A percentile compares a stretch with the other conserved stretches of the same genome.
Conservation (phyloP, 225 moss, liverwort and hornwort genomes). For the Marchantia polymorpha region DNA sequence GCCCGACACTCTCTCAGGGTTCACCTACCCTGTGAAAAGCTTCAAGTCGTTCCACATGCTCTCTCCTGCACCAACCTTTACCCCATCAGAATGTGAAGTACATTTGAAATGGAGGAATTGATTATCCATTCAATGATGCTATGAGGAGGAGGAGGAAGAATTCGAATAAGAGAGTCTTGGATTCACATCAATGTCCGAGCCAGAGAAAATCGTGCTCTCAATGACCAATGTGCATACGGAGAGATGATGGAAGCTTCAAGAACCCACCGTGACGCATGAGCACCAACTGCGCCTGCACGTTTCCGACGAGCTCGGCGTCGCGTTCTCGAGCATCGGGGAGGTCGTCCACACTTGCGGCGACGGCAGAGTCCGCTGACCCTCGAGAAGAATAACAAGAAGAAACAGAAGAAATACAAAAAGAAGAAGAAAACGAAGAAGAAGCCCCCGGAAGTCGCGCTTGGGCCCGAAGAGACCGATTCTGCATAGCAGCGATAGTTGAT, state of each 20-base stretch:
- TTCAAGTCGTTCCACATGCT: constrained; percentile 72
- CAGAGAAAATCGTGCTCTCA: background rate
- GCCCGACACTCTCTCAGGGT: background rate
- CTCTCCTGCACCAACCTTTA: constrained; percentile 42
- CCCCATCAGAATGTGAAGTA: background rate
- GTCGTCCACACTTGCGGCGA: constrained; percentile 11
- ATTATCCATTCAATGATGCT: too few relatives aligned
- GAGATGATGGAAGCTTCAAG: background rate
- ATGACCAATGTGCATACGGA: background rate
- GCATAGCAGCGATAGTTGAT: background rate
- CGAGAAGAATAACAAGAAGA: background rate
- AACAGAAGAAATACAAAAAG: constrained; percentile 8
- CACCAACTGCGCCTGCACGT: constrained; percentile 47
- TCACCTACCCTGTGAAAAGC: constrained; percentile 56
- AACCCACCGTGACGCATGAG: constrained; percentile 61
- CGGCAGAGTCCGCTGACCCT: constrained; percentile 4
- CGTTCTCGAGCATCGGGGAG: background rate
- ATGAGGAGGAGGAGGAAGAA: background rate
- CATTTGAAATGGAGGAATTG: too few relatives aligned
- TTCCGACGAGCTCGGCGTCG: background rate
- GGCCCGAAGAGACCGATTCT: background rate
- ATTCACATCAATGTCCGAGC: background rate
- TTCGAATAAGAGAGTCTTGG: background rate
- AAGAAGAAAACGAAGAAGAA: background rate
- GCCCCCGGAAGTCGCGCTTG: background rate